Evolutionary conservation across 2,329 filamentous ascomycete species (phyloP), one percentile per base, ranked within the genome.

Genomic region (Aspergillus sp.): DNA sequence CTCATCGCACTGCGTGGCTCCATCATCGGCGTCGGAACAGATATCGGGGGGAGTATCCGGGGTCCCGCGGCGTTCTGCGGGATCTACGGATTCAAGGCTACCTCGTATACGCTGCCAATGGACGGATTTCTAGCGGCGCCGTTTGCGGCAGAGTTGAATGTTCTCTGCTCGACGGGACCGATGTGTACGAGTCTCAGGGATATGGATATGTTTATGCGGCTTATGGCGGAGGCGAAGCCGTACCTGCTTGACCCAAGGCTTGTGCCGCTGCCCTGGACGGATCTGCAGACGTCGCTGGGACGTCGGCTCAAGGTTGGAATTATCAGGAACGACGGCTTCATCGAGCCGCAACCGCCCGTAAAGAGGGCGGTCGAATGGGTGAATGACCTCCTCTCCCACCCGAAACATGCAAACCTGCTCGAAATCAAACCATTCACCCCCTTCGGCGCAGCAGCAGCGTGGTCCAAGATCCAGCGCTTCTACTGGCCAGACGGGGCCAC

Each of bases 1-100:
- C 34, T 76, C 3, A 52, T 76, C 3, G 71, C 70, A 0, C 62
- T 76, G 46, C 62, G 72, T 4, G 74, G 74, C 9, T 71, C 68
- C 0, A 53, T 68, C 2, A 30, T 74, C 0, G 72, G 74, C 1
- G 66, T 74, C 13, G 74, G 70, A 1, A 73, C 71, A 2, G 74
- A 76, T 60, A 73, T 76, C 55, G 73, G 59, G 8, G 72, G 72
- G 1, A 46, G 34, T 23, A 41, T 57, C 4, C 54, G 46, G 5
- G 41, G 31, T 4, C 54, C 54, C 3, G 54, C 54, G 13, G 19
- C 30, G 3, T 51, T 49, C 7, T 49, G 49, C 13, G 49, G 49
- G 9, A 51, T 51, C 5, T 51, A 51, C 49, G 49, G 49, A 3
- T 41, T 41, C 34, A 41, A 41, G 11, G 11, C 34, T 8, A 41